A percentile compares a stretch with the other conserved stretches of the same genome.
These are phyloP conservation scores for Pelargonium nanum DNA, from an alignment of 345 rosid species.

Conservation along the genomic window DNA sequence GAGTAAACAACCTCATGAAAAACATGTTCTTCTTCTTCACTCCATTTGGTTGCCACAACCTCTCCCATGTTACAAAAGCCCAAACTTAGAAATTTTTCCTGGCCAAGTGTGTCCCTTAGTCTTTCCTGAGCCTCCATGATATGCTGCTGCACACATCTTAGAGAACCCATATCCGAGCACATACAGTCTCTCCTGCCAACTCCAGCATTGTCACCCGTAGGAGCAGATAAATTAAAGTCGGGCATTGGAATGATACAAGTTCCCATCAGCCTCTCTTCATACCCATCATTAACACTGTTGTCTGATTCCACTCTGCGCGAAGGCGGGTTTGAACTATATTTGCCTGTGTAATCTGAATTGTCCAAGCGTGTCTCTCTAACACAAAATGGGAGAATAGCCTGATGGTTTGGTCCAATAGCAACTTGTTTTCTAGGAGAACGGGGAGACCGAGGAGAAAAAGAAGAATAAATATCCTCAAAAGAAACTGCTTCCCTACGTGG, in stretches of 20 bases:
- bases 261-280: slow-evolving; percentile 37
- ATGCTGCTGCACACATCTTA: slow-evolving; percentile 58
- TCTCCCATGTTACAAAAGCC: slow-evolving; percentile 82
- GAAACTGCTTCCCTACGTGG: slow-evolving; percentile 17
- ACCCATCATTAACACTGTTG: slow-evolving; percentile 2
- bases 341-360: slow-evolving; percentile 2
- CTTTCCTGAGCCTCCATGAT: slow-evolving; percentile 45
- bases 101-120: slow-evolving; percentile 34
- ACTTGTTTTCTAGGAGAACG: slow-evolving; percentile 36
- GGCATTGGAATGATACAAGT: slow-evolving; percentile 61
- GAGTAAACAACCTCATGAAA: slow-evolving; percentile 47
- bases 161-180: slow-evolving; percentile 44
- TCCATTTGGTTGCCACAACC: slow-evolving; percentile 50
- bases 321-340: slow-evolving; percentile 15
- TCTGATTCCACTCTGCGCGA: no score
- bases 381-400: slow-evolving; percentile 49
- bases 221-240: slow-evolving; percentile 11
- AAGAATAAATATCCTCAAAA: slow-evolving; percentile 21
- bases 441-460: slow-evolving; percentile 26
- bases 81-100: slow-evolving; percentile 32
- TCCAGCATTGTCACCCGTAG: slow-evolving; percentile 18
- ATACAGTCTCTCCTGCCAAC: slow-evolving; percentile 40
- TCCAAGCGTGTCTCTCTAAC: background rate
- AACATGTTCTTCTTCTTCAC: slow-evolving; percentile 48
- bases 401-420: slow-evolving; percentile 59